phyloP scores from a whole-genome alignment of 495 filamentous ascomycete genomes.

The Aspergillus diversus region DNA sequence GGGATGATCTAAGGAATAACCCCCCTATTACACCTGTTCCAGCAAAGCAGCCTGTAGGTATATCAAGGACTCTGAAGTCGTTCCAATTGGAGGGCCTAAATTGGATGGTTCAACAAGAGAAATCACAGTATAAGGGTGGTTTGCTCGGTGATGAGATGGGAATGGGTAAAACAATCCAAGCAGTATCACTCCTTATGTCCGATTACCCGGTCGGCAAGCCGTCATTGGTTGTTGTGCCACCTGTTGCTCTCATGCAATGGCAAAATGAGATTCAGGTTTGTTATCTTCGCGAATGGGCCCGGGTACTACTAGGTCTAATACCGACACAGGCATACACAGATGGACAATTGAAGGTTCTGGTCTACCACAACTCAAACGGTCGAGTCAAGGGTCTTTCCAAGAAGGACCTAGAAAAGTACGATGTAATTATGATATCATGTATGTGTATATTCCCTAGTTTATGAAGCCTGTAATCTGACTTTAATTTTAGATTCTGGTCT shows the following conservation, averaged over 20 bases:
- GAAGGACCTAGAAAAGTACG: conserved; percentile 75
- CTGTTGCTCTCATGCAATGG: conserved; percentile 98
- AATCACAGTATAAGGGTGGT: conserved; percentile 82
- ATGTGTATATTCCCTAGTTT: conserved; percentile 8
- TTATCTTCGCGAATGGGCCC: neutral
- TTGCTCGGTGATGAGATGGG: conserved; percentile 96
- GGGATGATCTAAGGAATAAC: conserved; percentile 70
- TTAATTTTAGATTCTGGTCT: conserved; percentile 69
- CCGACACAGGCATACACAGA: conserved; percentile 72
- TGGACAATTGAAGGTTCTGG: conserved; percentile 82
- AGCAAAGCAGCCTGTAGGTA: conserved; percentile 75
- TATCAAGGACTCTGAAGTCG: conserved; percentile 80
- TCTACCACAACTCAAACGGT: conserved; percentile 84
- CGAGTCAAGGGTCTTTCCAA: conserved; percentile 74
- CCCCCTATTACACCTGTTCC: conserved; percentile 65
- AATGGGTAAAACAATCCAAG: conserved; percentile 98
- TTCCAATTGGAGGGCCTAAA: conserved; percentile 93
- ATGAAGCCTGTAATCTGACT: conserved; percentile 20
- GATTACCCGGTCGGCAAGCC: conserved; percentile 84
- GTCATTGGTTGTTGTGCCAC: conserved; percentile 88
- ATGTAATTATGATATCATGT: conserved; percentile 95
- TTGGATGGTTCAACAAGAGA: conserved; percentile 91
- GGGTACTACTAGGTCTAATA: conserved; percentile 1
- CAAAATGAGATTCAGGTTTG: conserved; percentile 77
- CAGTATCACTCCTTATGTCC: conserved; percentile 95